Evolutionary conservation across 2,329 filamentous ascomycete genomes (phyloP), one percentile per base, ranked within the genome.

Genomic region (Microcyclosporella mali): DNA sequence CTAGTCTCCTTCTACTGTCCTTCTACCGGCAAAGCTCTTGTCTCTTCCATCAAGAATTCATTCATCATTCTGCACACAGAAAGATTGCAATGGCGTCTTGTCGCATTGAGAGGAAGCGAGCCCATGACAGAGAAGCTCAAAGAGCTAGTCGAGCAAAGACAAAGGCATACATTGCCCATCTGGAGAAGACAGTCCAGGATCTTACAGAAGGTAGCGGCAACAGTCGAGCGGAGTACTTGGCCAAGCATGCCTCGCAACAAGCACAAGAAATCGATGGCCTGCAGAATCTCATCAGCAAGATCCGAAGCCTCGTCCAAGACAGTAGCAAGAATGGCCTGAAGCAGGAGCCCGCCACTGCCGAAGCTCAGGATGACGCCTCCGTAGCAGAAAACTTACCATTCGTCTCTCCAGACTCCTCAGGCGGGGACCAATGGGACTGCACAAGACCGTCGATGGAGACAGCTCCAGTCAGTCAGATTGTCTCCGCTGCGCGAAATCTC

Each of bases 71-170:
- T 9, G 9, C n/a, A n/a, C n/a, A 25, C 21, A 9, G 21, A 4
- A 25, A 25, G 21, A 25, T 25, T 11, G 40, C 49, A 12, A 46
- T 50, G 37, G 49, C 37, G 29, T 46, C 45, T 8, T 53, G 50
- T 37, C 46, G 50, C 11, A 51, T 47, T 68, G 51, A 53, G 37
- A 34, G 51, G 16, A 53, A 53, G 44, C 40, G 51, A 15, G 51
- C 51, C 17, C 51, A 53, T 28, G 51, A 53, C 38, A 37, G 51
- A 32, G 51, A 53, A 33, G 51, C 51, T 15, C 51, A 53, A 25
- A 40, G 51, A 25, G 51, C 51, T 3, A 52, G 49, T 37, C 41
- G 51, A 21, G 51, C 51, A 14, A 53, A 53, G 42, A 53, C 51
- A 9, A 53, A 53, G 31, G 46, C 50, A 19, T 52, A 53, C 16